These are phyloP conservation scores for Sclerotinia nivalis DNA, from an alignment of 2,329 filamentous ascomycete species.

Conservation along the genomic window DNA sequence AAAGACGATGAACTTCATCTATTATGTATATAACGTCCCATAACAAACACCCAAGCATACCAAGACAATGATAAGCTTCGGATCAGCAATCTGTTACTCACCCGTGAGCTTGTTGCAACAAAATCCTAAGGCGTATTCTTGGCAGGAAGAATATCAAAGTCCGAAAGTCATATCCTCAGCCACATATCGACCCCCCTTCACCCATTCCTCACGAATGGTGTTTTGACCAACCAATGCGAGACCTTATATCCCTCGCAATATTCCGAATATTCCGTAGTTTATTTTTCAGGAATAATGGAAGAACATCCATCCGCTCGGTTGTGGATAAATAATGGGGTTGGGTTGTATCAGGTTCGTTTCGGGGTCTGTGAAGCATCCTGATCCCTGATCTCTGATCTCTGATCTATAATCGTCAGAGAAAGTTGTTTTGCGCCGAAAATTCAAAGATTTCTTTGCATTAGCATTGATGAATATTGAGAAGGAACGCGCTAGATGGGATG, in stretches of 20 bases:
- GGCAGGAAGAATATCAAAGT: not conserved
- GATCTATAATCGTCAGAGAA: too few relatives aligned
- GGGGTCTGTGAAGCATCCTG: not conserved
- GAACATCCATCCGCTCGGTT: not conserved
- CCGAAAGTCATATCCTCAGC: too few relatives aligned
- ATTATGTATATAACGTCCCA: not conserved
- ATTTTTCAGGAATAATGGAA: not conserved
- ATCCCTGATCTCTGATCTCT: not conserved
- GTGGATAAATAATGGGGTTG: not conserved
- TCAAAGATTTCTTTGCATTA: too few relatives aligned
- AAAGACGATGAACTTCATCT: not conserved
- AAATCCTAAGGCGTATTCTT: not conserved
- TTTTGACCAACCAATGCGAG: not conserved
- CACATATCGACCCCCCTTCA: not conserved
- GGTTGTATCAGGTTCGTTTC: not conserved
- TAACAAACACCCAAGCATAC: conserved; percentile 1
- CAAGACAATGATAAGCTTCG: conserved; percentile 4
- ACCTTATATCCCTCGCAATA: not conserved
- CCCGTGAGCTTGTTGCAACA: conserved; percentile 1
- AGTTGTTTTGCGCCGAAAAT: too few relatives aligned
- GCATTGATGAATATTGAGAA: too few relatives aligned
- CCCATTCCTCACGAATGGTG: not conserved
- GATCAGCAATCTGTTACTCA: not conserved
- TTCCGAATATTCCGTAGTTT: not conserved
- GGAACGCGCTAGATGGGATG: too few relatives aligned